Evolutionary conservation across 169 alveolate species (phyloP), one percentile per base, ranked within the genome.

Genomic region (Haemoproteus tartakovskyi): DNA sequence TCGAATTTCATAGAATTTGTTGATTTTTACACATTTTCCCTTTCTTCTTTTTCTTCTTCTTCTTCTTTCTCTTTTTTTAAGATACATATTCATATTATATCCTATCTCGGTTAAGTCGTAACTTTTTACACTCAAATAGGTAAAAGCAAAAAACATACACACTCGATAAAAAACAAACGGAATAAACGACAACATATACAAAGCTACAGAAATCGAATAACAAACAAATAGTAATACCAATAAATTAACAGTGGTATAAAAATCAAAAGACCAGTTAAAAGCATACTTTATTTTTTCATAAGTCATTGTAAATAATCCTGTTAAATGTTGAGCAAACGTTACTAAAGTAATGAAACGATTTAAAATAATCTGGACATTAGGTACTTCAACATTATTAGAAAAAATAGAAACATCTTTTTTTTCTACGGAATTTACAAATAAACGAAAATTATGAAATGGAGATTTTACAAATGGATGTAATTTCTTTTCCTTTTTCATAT

Each of bases 361-460:
- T 22, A 67, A 60, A 14, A 67, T 14, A 14, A 67, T n/a, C 27
- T 67, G 82, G 8, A 67, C 59, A 52, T 67, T 67, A 12, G 82
- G 82, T 1, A 67, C 82, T 9, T 56, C 82, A 21, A 51, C 29
- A 54, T 67, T 52, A 33, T 67, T 67, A 27, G 82, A 67, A 54
- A 67, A 67, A 14, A 67, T 67, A 0, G 82, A 33, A 3, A 59
- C 33, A 57, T 54, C 22, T 37, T 27, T 67, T 41, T 59, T 45
- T n/a, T 54, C 61, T 19, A 38, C 14, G 0, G 74, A 38, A 52
- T 33, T 67, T 16, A 67, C 26, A 40, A 21, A 67, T 22, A 67
- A 67, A 54, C 56, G 41, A 54, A 67, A 67, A 41, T 67, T 67
- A 52, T 67, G 82, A 46, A 67, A 67, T 16, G 82, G 82, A 3